Conservation (phyloP, 2,329 filamentous ascomycete genomes). For the Aspergillus thermomutatus region DNA sequence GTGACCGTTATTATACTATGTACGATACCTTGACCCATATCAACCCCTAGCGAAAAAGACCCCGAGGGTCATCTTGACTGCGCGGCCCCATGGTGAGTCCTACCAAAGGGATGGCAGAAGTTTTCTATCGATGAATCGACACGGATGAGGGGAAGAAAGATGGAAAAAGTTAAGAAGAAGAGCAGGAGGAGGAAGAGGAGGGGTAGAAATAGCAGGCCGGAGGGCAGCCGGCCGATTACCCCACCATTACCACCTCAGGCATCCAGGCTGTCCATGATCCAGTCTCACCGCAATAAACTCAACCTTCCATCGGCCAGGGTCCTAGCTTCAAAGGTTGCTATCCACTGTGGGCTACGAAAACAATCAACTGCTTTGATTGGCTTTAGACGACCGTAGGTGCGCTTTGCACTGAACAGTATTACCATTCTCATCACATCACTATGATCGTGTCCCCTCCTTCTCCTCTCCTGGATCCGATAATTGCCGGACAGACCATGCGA, state of each 20-base stretch:
- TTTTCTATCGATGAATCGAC: not conserved
- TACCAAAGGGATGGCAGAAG: constrained; percentile 24
- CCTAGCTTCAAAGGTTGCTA: not conserved
- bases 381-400: not conserved
- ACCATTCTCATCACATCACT: not conserved
- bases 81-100: constrained; percentile 29
- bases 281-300: constrained; percentile 11
- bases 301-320: not conserved
- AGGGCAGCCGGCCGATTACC: constrained; percentile 5
- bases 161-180: too few species aligned
- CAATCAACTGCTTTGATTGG: not conserved
- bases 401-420: not conserved
- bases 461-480: not conserved
- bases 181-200: constrained; percentile 6
- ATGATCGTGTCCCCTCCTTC: not conserved
- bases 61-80: constrained; percentile 16
- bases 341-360: not conserved
- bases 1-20: constrained; percentile 36
- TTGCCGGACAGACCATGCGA: not conserved
- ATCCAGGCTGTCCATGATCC: constrained; percentile 6
- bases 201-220: constrained; percentile 17
- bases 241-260: not conserved
- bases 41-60: constrained; percentile 28
- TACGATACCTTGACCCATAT: constrained; percentile 44
- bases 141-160: constrained; percentile 1